Evolutionary conservation across 1,139 yeast genomes (phyloP), one percentile per base, ranked within the genome.

Genomic region (Yamadazyma spencermartinsiae): DNA sequence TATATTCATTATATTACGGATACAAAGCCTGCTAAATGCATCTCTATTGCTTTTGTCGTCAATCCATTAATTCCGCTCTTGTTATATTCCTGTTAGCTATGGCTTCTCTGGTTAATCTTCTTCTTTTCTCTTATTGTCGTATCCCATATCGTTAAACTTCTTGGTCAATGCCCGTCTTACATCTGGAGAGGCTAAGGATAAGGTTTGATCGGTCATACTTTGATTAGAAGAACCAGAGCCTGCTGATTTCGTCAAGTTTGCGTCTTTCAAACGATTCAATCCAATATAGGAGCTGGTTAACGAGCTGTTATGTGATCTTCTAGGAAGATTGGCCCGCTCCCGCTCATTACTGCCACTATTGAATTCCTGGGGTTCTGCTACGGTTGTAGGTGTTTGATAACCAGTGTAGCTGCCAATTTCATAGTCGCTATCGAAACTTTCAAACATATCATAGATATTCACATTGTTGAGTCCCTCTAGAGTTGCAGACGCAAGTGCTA

Each of bases 231-330:
- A 28, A 5, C 21, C 21, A 9, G 20, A 18, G 4, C 16, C 15
- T 15, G 24, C 24, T 9, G 31, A 29, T 29, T 51, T 52, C 5
- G 54, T 42, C 25, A 59, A 35, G 27, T 54, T 48, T 14, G 55
- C 56, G 30, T 66, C 72, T 41, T 70, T 70, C 24, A 70, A 54
- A 26, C 74, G 44, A 44, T 68, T 69, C 40, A 71, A 58, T 1
- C 75, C 75, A 42, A 69, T 58, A 40, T 56, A 63, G 1, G 75
- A 69, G 44, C 57, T 67, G 11, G 58, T 52, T 4, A 60, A 43
- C 4, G 72, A 61, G 37, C 51, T 60, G 17, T 56, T 50, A 4
- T 57, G 52, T 4, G 72, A 62, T 12, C 58, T 38, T 31, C 57
- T 58, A 0, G 76, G 76, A 31, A 69, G 52, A 37, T 68, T 68